These are phyloP conservation scores for Aureobasidium pullulans DNA, from an alignment of 2,329 filamentous ascomycete genomes.

Conservation along the genomic window DNA sequence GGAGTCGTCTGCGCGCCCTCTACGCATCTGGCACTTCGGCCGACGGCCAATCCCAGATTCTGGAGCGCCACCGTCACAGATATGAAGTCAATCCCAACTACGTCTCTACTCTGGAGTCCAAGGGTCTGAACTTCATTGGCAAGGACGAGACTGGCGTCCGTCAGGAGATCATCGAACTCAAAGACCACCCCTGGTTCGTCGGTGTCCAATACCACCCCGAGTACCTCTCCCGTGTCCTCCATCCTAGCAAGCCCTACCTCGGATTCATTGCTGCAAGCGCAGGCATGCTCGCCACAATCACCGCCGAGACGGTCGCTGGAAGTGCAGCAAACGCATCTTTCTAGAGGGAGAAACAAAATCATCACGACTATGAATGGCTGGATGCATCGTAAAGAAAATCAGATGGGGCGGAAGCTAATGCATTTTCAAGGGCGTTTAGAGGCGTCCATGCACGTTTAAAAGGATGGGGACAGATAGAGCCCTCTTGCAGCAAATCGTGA, in stretches of 20 bases:
- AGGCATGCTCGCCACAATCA: slow-evolving; percentile 53
- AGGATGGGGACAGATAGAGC: neutral
- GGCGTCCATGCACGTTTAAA: neutral
- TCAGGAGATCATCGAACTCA: slow-evolving; percentile 77
- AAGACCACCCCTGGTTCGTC: slow-evolving; percentile 78
- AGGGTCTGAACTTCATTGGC: slow-evolving; percentile 67
- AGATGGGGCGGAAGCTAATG: neutral
- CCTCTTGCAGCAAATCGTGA: neutral
- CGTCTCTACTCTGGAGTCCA: slow-evolving; percentile 59
- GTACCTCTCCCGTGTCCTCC: slow-evolving; percentile 68
- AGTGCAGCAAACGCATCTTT: slow-evolving; percentile 14
- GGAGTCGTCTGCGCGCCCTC: slow-evolving; percentile 67
- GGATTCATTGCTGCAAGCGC: slow-evolving; percentile 76
- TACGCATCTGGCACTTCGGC: slow-evolving; percentile 52
- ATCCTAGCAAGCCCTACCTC: slow-evolving; percentile 68
- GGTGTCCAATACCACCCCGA: slow-evolving; percentile 87
- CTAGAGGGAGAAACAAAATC: neutral
- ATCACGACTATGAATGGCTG: slow-evolving; percentile 10
- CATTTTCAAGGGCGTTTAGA: slow-evolving; percentile 2
- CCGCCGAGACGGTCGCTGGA: slow-evolving; percentile 18
- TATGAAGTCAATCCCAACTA: slow-evolving; percentile 85
- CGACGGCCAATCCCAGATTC: slow-evolving; percentile 30
- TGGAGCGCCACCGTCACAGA: slow-evolving; percentile 77
- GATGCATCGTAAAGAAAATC: slow-evolving; percentile 1
- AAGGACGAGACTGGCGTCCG: slow-evolving; percentile 71